Percentiles rank a stretch among this genome's conserved stretches.
phyloP scores from a whole-genome alignment of 148 eudicot genomes.

The Rhododendron molle region DNA sequence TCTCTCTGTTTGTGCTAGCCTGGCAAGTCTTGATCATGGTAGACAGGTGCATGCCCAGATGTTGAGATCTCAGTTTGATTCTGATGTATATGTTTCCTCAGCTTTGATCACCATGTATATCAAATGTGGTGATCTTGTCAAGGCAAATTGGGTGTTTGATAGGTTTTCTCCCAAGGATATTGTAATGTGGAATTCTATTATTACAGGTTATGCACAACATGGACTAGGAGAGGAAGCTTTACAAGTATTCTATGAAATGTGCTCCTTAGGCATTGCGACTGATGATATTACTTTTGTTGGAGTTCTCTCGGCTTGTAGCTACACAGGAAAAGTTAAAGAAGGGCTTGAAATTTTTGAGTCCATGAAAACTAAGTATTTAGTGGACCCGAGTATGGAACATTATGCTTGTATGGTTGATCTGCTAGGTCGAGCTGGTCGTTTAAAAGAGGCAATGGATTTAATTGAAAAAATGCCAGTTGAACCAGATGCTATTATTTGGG shows the following conservation, averaged over 20 bases:
- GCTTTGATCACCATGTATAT: conserved; percentile 41
- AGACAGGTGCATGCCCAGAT: conserved; percentile 44
- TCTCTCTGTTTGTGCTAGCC: conserved; percentile 41
- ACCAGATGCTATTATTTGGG: conserved; percentile 46
- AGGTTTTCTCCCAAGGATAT: conserved; percentile 33
- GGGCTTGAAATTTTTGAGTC: conserved; percentile 40
- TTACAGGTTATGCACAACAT: conserved; percentile 33
- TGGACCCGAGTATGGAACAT: conserved; percentile 37
- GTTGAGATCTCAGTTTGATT: conserved; percentile 30
- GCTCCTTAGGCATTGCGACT: conserved; percentile 22
- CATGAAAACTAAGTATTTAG: conserved; percentile 33
- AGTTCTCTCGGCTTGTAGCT: conserved; percentile 47
- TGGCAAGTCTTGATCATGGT: conserved; percentile 46
- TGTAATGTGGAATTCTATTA: conserved; percentile 54
- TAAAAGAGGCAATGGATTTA: conserved; percentile 42
- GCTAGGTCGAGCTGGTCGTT: conserved; percentile 48
- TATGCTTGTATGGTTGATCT: conserved; percentile 58
- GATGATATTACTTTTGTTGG: conserved; percentile 51
- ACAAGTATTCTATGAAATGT: conserved; percentile 30
- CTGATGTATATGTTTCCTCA: conserved; percentile 41
- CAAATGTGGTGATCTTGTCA: conserved; percentile 47
- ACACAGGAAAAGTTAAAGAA: conserved; percentile 43
- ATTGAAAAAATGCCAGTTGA: conserved; percentile 33
- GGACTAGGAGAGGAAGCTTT: conserved; percentile 17
- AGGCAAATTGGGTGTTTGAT: conserved; percentile 38